Evolutionary conservation across 2,329 filamentous ascomycete genomes (phyloP), one percentile per base, ranked within the genome.

Genomic region (Coniochaeta hoffmannii): DNA sequence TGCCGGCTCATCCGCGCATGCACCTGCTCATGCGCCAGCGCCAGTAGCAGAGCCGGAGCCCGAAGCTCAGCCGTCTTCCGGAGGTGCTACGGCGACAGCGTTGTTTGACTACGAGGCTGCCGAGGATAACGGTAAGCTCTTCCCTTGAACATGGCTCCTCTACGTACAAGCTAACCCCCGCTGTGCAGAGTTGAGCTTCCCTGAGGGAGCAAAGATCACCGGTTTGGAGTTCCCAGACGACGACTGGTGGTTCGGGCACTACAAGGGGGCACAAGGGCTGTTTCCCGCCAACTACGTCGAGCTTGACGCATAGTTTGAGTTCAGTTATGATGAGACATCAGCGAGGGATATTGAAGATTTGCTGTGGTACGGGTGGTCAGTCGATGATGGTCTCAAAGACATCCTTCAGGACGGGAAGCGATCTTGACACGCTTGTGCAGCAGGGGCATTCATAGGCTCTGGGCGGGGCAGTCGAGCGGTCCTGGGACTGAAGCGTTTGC

Each of bases 241-340:
- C 62, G 94, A 99, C 68, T 99, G 94, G 94, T 99, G 94, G 94
- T 88, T 93, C 64, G 94, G 94, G 57, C 85, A 89, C 65, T 95
- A 88, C 71, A 79, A 85, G 26, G 91, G 91, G 53, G 81, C 86
- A 56, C 81, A 82, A 30, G 94, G 94, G 59, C 79, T 99, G 49
- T 99, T 99, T 82, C 85, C 85, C 12, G 80, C 85, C 66, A 87
- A 88, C 69, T 88, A 88, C 63, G 85, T 88, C 60, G 74, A 85
- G 68, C 71, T 86, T 54, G 72, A 83, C 59, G 54, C 59, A 19
- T 66, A 60, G 41, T 11, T 28, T 46, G 41, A 46, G 41, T 28
- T 46, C 31, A 28, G 41, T 17, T 46, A 28, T 22, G 36, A 41
- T 22, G 36, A 22, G 36, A 41, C 17, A 11, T 41, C 17, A 22